These are phyloP conservation scores for Diaporthe destruens DNA, from an alignment of 2,329 filamentous ascomycete species.

Conservation along the genomic window DNA sequence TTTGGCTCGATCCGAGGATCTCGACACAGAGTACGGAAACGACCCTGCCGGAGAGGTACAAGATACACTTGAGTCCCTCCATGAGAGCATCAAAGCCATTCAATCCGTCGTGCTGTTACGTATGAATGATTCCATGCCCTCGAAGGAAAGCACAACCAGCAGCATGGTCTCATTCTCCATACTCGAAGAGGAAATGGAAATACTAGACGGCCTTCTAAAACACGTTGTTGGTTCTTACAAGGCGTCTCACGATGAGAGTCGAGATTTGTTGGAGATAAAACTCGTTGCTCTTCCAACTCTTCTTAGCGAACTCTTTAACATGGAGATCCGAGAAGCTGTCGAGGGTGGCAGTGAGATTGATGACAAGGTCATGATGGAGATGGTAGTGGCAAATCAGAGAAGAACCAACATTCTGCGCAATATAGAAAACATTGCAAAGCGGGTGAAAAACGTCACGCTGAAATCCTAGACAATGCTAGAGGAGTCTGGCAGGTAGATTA, in stretches of 20 bases:
- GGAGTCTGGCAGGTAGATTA: not conserved
- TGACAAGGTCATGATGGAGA: slow-evolving; percentile 3
- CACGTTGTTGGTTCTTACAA: not conserved
- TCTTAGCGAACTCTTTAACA: slow-evolving; percentile 18
- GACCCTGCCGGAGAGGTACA: not conserved
- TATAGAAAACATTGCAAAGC: not conserved
- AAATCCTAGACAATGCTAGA: no score
- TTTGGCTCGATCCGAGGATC: fast-evolving
- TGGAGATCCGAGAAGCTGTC: not conserved
- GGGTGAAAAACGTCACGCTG: not conserved
- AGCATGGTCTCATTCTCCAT: slow-evolving; percentile 1
- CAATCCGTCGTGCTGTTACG: not conserved
- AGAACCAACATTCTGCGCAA: not conserved
- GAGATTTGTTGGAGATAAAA: not conserved
- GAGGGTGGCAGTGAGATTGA: not conserved
- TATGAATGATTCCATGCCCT: not conserved
- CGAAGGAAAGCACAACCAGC: not conserved
- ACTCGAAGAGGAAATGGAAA: not conserved
- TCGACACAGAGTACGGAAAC: not conserved
- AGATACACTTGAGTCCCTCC: not conserved
- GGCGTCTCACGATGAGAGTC: not conserved
- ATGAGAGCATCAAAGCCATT: slow-evolving; percentile 15
- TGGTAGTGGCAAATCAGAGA: slow-evolving; percentile 10
- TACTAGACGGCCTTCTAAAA: not conserved
- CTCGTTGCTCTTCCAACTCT: not conserved